A percentile compares a stretch with the other conserved stretches of the same genome.
Conservation (phyloP, 202 grass and related monocot species). For the Elaeis oleifera region DNA sequence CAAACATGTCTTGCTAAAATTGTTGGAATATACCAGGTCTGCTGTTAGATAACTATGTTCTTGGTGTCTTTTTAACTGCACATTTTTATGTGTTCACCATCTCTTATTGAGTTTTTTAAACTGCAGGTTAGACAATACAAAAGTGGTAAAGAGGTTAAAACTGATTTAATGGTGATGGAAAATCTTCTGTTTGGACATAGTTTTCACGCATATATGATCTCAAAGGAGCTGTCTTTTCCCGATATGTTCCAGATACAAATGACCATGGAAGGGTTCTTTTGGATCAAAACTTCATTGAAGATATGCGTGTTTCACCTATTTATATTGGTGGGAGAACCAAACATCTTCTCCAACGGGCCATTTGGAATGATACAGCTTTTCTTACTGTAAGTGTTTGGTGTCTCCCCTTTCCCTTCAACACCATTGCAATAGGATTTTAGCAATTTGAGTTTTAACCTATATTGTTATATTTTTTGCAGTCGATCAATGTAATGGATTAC, state of each 20-base stretch:
- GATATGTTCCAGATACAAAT: conserved; percentile 39
- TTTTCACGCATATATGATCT: conserved; percentile 77
- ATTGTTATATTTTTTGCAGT: conserved; percentile 26
- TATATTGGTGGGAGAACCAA: conserved; percentile 93
- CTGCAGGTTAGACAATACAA: conserved; percentile 67
- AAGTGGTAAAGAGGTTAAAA: conserved; percentile 76
- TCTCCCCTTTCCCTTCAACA: no score
- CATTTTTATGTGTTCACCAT: conserved; percentile 12
- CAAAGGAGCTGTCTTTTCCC: conserved; percentile 70
- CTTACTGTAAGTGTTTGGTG: conserved; percentile 70
- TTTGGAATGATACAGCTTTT: conserved; percentile 97
- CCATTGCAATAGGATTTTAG: no score
- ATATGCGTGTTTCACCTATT: conserved; percentile 77
- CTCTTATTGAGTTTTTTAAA: conserved; percentile 16
- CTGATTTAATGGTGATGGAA: conserved; percentile 98
- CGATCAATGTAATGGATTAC: conserved; percentile 87
- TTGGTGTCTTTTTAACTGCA: not conserved
- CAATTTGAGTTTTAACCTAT: no score
- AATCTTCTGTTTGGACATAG: conserved; percentile 88
- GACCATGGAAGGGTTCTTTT: conserved; percentile 56
- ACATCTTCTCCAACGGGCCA: conserved; percentile 87
- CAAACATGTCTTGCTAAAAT: no score
- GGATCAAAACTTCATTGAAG: conserved; percentile 90
- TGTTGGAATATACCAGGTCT: conserved; percentile 81
- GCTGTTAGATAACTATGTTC: conserved; percentile 2